These are phyloP conservation scores for Hemileia vastatrix DNA, from an alignment of 1,284 basidiomycete genomes.

Conservation along the genomic window DNA sequence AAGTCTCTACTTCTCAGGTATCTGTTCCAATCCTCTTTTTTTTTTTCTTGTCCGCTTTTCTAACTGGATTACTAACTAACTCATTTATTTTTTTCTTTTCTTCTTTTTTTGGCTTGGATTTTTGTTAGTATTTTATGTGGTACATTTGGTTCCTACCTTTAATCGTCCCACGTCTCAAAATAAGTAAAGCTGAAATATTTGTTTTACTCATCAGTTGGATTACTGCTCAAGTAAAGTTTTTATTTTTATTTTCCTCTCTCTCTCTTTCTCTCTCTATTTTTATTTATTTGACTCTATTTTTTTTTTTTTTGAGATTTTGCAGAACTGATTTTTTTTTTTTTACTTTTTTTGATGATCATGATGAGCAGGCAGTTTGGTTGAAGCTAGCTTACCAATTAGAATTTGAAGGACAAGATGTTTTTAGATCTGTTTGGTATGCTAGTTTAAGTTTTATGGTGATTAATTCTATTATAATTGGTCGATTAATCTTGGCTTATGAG, in stretches of 20 bases:
- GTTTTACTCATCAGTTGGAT: too few species aligned
- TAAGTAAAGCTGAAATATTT: too few species aligned
- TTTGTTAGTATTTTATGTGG: conserved; percentile 86
- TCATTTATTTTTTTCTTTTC: neutral
- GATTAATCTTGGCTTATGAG: conserved; percentile 2
- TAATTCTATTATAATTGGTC: conserved; percentile 46
- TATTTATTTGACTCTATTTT: too few species aligned
- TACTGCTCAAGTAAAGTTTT: neutral
- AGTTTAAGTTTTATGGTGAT: conserved; percentile 64
- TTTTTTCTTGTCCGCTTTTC: too few species aligned
- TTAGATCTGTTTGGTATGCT: conserved; percentile 63
- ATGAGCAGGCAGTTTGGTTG: too few species aligned
- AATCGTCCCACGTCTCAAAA: conserved; percentile 57
- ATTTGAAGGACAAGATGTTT: conserved; percentile 65
- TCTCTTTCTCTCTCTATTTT: neutral
- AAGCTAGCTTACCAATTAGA: conserved; percentile 77
- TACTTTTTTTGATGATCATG: conserved; percentile 5
- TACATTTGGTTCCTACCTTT: conserved; percentile 83
- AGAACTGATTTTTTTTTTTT: too few species aligned
- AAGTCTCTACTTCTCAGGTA: conserved; percentile 94
- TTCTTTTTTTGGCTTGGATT: neutral
- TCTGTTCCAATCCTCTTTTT: conserved; percentile 32
- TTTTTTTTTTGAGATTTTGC: too few species aligned
- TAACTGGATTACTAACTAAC: too few species aligned
- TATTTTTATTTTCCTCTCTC: neutral